Evolutionary conservation across 169 alveolate species (phyloP), one percentile per base, ranked within the genome.

Genomic region (Theileria luwenshuni): DNA sequence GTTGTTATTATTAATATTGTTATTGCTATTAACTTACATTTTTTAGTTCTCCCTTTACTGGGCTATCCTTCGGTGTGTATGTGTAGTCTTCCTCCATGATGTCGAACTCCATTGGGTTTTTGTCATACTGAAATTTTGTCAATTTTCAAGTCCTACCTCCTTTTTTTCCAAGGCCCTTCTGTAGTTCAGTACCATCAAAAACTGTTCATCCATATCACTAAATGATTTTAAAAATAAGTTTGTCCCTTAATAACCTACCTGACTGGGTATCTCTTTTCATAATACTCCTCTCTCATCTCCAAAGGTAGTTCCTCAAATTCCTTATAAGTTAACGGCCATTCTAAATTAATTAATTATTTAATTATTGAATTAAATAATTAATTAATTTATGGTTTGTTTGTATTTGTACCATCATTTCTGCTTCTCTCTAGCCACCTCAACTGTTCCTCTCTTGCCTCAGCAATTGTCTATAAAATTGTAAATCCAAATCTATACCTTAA

Each of bases 381-480:
- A 30, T 19, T 12, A 7, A 42, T 41, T 19, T 38, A 38, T 38
- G n/a, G 10, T 38, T 7, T 38, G 45, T 21, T 38, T 17, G 69
- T 21, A 15, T 30, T 45, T 10, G 30, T 69, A 54, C 92, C 84
- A 3, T 86, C 79, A 38, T 8, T 12, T 13, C 47, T 49, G 48
- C 85, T 84, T 45, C 93, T 63, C 21, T 74, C 80, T 30, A 58
- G 42, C 93, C 93, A 88, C 52, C 87, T 69, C 33, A n/a, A 42
- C 27, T 84, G 87, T 71, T 79, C 91, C 15, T 74, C 77, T 33
- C 86, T 74, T 12, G 93, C 93, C 47, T 88, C 93, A 38, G 83
- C 90, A 43, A 88, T 28, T 2, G 88, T 76, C 76, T 75, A 63
- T 72, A 84, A 15, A 5, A 7, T 19, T 15, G 8, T 58, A 5